Evolutionary conservation across 148 eudicot species (phyloP).

Genomic region (Beta vulgaris): DNA sequence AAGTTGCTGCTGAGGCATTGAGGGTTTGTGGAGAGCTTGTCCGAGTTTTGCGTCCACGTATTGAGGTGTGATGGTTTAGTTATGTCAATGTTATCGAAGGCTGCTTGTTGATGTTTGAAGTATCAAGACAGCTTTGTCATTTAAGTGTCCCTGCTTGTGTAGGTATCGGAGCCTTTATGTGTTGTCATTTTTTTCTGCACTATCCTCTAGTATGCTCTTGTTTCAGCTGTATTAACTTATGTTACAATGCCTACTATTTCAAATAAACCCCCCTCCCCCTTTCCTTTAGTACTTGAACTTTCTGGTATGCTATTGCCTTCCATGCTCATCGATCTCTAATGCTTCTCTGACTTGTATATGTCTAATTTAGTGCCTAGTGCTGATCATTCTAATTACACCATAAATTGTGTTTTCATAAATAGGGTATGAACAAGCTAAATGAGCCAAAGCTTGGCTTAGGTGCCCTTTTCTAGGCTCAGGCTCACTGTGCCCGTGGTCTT

Average conservation of each 20-base stretch:
- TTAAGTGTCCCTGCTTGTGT: slow-evolving; percentile 14
- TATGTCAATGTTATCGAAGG: too few species aligned
- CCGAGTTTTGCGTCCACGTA: slow-evolving; percentile 83
- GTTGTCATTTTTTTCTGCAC: not conserved
- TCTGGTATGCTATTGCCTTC: not conserved
- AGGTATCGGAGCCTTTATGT: slow-evolving; percentile 36
- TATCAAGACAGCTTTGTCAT: slow-evolving; percentile 3
- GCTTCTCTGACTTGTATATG: not conserved
- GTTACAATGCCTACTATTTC: not conserved
- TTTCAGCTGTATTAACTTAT: not conserved
- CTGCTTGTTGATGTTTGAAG: too few species aligned
- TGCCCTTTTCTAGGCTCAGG: not conserved
- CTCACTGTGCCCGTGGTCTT: too few species aligned
- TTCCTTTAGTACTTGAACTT: not conserved
- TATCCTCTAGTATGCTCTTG: not conserved
- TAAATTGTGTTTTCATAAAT: not conserved
- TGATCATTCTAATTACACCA: not conserved
- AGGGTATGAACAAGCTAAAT: not conserved
- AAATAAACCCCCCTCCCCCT: not conserved
- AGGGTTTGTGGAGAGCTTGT: slow-evolving; percentile 98
- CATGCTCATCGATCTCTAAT: not conserved
- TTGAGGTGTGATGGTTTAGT: slow-evolving; percentile 52
- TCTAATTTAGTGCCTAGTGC: not conserved
- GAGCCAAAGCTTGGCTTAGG: not conserved
- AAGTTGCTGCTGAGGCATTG: slow-evolving; percentile 95